Evolutionary conservation across 805 yeast genomes (phyloP).

Genomic region (Wickerhamomyces bisporus): DNA sequence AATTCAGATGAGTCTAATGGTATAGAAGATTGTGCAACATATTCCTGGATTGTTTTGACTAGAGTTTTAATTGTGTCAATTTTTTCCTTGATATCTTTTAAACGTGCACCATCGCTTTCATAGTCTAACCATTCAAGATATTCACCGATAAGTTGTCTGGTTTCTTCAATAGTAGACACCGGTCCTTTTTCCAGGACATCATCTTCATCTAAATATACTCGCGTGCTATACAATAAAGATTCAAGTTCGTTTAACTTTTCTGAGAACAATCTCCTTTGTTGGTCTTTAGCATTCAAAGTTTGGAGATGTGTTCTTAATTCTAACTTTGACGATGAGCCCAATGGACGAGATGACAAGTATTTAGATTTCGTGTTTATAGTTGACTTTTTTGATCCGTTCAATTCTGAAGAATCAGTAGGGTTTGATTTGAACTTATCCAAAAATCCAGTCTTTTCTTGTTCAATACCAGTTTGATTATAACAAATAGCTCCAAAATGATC

Average conservation of each 20-base stretch:
- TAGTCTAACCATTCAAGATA: constrained; percentile 75
- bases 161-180: constrained; percentile 30
- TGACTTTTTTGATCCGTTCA: constrained; percentile 20
- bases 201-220: constrained; percentile 53
- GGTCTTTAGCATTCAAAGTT: constrained; percentile 50
- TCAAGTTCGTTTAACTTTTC: constrained; percentile 67
- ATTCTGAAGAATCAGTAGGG: constrained; percentile 17
- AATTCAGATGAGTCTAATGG: constrained; percentile 46
- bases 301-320: constrained; percentile 43
- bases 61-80: constrained; percentile 20
- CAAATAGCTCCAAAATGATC: constrained; percentile 43
- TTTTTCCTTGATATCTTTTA: constrained; percentile 34
- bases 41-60: constrained; percentile 30
- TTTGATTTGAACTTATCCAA: constrained; percentile 15
- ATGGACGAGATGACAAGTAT: constrained; percentile 41
- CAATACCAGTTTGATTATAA: constrained; percentile 15
- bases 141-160: constrained; percentile 37
- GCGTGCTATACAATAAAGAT: constrained; percentile 61
- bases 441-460: constrained; percentile 12
- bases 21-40: constrained; percentile 36
- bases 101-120: constrained; percentile 50
- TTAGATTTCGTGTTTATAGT: constrained; percentile 24
- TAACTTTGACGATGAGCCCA: constrained; percentile 42
- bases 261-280: constrained; percentile 47
- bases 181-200: constrained; percentile 40